Evolutionary conservation across 148 eudicot genomes (phyloP), one percentile per base, ranked within the genome.

Genomic region (Salicornia ramosissima): DNA sequence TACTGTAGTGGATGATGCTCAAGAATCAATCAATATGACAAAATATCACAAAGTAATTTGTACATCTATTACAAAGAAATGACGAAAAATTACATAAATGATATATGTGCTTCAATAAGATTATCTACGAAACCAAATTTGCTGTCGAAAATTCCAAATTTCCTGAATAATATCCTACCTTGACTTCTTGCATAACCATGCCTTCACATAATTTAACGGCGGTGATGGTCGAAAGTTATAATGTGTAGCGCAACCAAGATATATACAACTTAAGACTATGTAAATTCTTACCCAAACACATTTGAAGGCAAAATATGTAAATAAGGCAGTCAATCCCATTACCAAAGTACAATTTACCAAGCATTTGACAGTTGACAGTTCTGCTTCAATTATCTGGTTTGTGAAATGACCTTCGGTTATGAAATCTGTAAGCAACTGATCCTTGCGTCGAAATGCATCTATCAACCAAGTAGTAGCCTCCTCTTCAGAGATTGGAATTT

Each of bases 391-490:
- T 36, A 84, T 84, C 60, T 74, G 66, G 43, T 78, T 50, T 1
- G 85, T 87, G 47, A 88, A 86, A 64, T 81, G 82, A 54, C 94
- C 90, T 42, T 64, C 64, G 61, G 68, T 55, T 13, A 12, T 65
- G 75, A 88, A 88, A 61, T 82, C 85, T 59, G 84, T 69, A 36
- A 88, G 90, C 78, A 88, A 63, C 39, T 82, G 77, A 59, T 88
- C 93, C 71, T 88, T 88, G 64, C 53, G 76, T 71, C 73, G 69
- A 74, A 86, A 88, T 33, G 82, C 71, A 30, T 81, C 78, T 26
- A 81, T 68, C 74, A 88, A 69, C 93, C 93, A 88, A 69, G 76
- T 57, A 69, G 82, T 65, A 6, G 71, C 49, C 39, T 81, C 88
- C 6, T 68, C 78, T 70, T 88, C 93, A 6, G 88, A 65, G 69